Base-by-base conservation (phyloP, 371 early-diverging fungal species). In the Saksenaea oblongispora region DNA sequence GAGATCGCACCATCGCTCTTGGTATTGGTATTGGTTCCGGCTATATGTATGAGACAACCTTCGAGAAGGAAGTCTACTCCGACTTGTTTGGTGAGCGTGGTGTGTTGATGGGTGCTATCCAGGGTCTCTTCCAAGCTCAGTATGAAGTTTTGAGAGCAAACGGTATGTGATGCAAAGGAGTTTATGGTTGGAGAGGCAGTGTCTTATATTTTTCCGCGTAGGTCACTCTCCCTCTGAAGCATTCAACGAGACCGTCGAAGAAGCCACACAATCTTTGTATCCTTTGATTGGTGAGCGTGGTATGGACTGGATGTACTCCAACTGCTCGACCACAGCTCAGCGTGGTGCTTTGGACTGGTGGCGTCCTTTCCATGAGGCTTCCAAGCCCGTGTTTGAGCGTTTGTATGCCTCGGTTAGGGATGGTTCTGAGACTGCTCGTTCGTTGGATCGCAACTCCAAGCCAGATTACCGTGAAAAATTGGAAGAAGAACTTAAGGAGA, bases 231-330 rank as follows among this genome's bases (percentile, higher is more conserved):
- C 98, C 59, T 96, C 96, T 34, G 98, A 98, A 84, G 98, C 98
- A 9, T 98, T 96, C 89, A 98, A 98, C 84, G 98, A 98, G 83
- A 98, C 98, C 69, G 98, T 98, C 69, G 98, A 98, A 85, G 98
- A 98, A 82, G 98, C 97, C 59, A 98, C 98, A 15, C 97, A 98
- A 82, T 95, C 96, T 54, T 88, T 98, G 51, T 95, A 95, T 80
- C 98, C 98, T 42, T 87, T 98, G 76, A 93, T 98, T 71, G 96
- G 95, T 75, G 94, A 91, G 67, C 93, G 94, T 72, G 98, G 98
- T 72, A 96, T 97, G 96, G 96, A 95, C 84, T 96, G 96, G 95
- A 92, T 93, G 94, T 93, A 90, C 81, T 72, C 94, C 80, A 95
- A 94, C 91, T 98, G 98, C 88, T 93, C 94, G 28, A 96, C 96